These are phyloP conservation scores for Termitomyces sp. DNA, from an alignment of 768 basidiomycete species.

Conservation along the genomic window DNA sequence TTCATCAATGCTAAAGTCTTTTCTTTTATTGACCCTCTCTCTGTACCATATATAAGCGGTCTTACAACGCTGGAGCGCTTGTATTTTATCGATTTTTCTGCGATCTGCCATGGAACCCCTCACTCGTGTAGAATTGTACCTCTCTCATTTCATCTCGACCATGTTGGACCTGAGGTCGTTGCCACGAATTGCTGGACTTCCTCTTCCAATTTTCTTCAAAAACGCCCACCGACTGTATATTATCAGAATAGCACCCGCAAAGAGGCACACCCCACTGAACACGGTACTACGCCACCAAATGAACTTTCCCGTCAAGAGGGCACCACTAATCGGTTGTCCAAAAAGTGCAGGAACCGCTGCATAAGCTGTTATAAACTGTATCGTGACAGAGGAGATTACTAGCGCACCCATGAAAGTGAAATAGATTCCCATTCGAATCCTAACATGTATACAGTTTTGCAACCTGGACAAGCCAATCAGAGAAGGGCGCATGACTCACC, in stretches of 20 bases:
- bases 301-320: conserved; percentile 17
- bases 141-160: too few relatives aligned
- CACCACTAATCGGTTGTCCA: conserved; percentile 21
- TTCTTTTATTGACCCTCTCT: background rate
- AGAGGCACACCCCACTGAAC: conserved; percentile 14
- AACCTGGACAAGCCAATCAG: background rate
- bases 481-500: background rate
- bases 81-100: background rate
- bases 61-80: too few relatives aligned
- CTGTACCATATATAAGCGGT: too few relatives aligned
- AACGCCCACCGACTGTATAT: conserved; percentile 11
- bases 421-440: conserved; percentile 14
- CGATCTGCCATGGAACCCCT: background rate
- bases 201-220: conserved; percentile 4
- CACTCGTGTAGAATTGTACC: background rate
- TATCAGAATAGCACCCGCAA: conserved; percentile 8
- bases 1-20: background rate
- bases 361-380: background rate
- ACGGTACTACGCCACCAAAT: conserved; percentile 25
- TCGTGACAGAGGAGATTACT: background rate
- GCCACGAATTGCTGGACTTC: too few relatives aligned
- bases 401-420: conserved; percentile 10
- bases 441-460: background rate
- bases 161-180: too few relatives aligned
- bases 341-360: conserved; percentile 15